A percentile compares a stretch with the other conserved stretches of the same genome.
Evolutionary conservation across 495 filamentous ascomycete genomes (phyloP).

Genomic region (Penicillium pulvis): DNA sequence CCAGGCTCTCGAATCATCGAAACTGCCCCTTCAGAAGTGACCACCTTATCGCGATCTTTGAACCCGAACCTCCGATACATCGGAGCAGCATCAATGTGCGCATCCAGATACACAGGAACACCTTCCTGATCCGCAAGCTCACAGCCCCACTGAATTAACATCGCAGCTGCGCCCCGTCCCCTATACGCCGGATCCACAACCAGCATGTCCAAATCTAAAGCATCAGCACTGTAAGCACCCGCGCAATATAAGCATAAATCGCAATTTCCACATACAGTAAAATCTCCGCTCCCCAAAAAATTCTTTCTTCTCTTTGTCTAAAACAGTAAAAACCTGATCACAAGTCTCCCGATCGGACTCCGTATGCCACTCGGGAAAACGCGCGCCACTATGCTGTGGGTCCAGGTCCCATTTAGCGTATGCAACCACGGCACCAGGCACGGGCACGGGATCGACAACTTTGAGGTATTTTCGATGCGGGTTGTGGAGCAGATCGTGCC

Average conservation of each 20-base stretch:
- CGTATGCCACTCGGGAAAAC: constrained; percentile 29
- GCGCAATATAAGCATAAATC: not conserved
- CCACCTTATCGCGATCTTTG: constrained; percentile 20
- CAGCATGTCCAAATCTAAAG: constrained; percentile 49
- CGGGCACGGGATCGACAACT: constrained; percentile 21
- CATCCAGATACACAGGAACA: constrained; percentile 33
- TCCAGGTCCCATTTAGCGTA: constrained; percentile 35
- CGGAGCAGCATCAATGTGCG: constrained; percentile 28
- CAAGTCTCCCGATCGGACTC: constrained; percentile 21
- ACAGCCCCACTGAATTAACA: constrained; percentile 54
- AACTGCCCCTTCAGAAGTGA: constrained; percentile 8
- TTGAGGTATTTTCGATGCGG: constrained; percentile 32
- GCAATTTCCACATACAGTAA: constrained; percentile 21
- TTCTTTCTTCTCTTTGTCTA: constrained; percentile 18
- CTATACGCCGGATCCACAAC: constrained; percentile 52
- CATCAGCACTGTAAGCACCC: not conserved
- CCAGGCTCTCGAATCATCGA: constrained; percentile 14
- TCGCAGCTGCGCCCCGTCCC: constrained; percentile 49
- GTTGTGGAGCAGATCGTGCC: constrained; percentile 24
- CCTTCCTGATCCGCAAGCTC: constrained; percentile 40
- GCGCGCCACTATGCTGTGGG: constrained; percentile 26
- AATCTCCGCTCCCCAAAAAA: constrained; percentile 28
- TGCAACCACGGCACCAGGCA: constrained; percentile 16
- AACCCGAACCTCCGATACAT: constrained; percentile 36
- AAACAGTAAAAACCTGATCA: constrained; percentile 14